Percentiles rank a stretch among this genome's conserved stretches.
Evolutionary conservation across 2,329 filamentous ascomycete genomes (phyloP).

Genomic region (Diaporthe sp.): DNA sequence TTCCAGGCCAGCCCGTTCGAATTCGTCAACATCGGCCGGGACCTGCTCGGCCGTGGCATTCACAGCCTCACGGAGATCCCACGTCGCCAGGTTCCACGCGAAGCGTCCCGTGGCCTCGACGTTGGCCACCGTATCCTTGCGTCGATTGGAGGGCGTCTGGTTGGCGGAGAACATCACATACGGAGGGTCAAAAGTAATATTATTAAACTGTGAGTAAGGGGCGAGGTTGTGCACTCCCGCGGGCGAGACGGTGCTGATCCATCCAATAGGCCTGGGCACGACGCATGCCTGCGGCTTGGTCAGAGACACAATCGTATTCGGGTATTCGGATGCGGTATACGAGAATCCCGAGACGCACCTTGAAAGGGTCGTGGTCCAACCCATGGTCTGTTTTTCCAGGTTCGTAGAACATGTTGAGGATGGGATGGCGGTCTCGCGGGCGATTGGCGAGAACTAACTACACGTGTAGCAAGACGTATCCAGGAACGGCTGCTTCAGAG

Average conservation of each 20-base stretch:
- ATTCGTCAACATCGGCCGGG: constrained; percentile 66
- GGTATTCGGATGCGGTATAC: not conserved
- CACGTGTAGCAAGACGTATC: too few relatives aligned
- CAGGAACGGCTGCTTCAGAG: not conserved
- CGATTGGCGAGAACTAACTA: too few relatives aligned
- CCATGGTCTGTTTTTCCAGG: constrained; percentile 40
- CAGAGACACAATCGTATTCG: not conserved
- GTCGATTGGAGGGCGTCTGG: constrained; percentile 59
- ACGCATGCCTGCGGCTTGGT: constrained; percentile 62
- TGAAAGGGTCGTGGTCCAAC: constrained; percentile 38
- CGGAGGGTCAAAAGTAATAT: constrained; percentile 73
- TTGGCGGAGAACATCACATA: constrained; percentile 75
- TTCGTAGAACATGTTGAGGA: constrained; percentile 39
- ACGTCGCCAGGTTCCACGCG: constrained; percentile 73
- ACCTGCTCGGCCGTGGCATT: constrained; percentile 68
- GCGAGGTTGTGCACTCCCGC: constrained; percentile 67
- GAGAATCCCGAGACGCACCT: constrained; percentile 11
- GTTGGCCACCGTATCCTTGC: constrained; percentile 72
- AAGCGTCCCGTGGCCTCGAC: constrained; percentile 69
- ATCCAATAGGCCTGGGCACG: constrained; percentile 73
- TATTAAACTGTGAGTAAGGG: constrained; percentile 74
- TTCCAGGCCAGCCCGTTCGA: constrained; percentile 61
- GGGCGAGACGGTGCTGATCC: constrained; percentile 70
- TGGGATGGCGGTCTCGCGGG: not conserved
- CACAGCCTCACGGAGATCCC: constrained; percentile 66